These are phyloP conservation scores for Candida coquimbonensis DNA, from an alignment of 805 yeast species.

Conservation along the genomic window DNA sequence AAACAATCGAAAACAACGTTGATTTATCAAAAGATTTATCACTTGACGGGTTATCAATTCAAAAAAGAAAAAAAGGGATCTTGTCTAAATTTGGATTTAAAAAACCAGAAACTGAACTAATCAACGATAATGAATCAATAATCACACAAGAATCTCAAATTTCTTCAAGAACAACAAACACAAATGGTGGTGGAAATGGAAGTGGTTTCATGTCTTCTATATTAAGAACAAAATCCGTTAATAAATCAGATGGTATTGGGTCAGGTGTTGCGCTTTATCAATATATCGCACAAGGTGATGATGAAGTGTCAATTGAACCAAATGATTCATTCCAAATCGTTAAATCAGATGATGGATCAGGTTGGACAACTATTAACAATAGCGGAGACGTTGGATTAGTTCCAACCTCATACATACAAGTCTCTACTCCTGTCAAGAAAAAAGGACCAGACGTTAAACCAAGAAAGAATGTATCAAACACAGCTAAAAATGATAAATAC, in stretches of 20 bases:
- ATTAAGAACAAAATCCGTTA: constrained; percentile 12
- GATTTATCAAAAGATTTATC: constrained; percentile 52
- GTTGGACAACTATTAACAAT: constrained; percentile 74
- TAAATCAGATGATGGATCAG: constrained; percentile 72
- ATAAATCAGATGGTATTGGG: constrained; percentile 13
- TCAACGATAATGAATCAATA: constrained; percentile 13
- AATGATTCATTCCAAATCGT: constrained; percentile 58
- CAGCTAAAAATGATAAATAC: constrained; percentile 8
- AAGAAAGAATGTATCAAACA: constrained; percentile 10
- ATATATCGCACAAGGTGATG: constrained; percentile 54
- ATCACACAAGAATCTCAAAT: constrained; percentile 12
- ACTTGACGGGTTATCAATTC: constrained; percentile 41
- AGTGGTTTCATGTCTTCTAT: constrained; percentile 11
- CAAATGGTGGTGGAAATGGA: too few species aligned
- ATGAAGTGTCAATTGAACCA: constrained; percentile 56
- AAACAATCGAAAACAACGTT: constrained; percentile 78
- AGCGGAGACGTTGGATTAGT: constrained; percentile 63
- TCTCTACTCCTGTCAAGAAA: constrained; percentile 21
- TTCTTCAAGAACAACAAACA: too few species aligned
- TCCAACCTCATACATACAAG: constrained; percentile 72
- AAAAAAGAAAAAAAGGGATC: constrained; percentile 50
- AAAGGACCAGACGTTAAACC: constrained; percentile 20
- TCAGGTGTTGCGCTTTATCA: constrained; percentile 39
- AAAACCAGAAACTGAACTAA: constrained; percentile 2
- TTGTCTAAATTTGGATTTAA: constrained; percentile 30